Base-by-base conservation (phyloP, 345 rosid genomes). In the Populus euphratica region DNA sequence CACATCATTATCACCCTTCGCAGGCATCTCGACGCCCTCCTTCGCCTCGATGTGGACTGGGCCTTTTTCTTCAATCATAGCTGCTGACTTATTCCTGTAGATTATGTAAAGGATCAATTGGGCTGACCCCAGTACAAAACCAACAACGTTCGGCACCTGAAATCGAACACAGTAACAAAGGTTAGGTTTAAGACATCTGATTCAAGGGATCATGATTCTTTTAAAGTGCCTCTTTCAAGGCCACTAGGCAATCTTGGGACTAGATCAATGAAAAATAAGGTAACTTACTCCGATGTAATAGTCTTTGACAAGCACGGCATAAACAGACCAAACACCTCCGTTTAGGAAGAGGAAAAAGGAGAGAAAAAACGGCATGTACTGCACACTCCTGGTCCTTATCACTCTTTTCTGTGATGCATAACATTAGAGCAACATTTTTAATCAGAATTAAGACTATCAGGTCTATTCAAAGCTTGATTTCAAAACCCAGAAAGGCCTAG, bases 131-230 rank as follows among this genome's bases (percentile, higher is more conserved):
- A 90, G 23, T 38, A 83, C 68, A 70, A 89, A 87, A 5, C 92
- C 94, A 0, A 75, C 56, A 10, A 81, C 84, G 59, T 84, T 89
- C 62, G 94, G 94, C 31, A 89, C 88, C 92, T 88, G 81, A 21
- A 77, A 78, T 14, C 21, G 2, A n/a, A 36, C 47, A 41, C 43
- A 8, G 43, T 7, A 39, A 5, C 44, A 0, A 5, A 47, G 50
- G 50, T 33, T 33, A 33, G 35, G 25, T 4, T 44, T 47, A 47
- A 14, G 11, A 47, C 50, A 47, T 47, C 50, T 13, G 50, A 47
- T 44, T 41, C 41, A 38, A 38, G 7, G 41, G 41, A 7, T 38
- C 5, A 5, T 1, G 8, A 38, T 38, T 5, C 41, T 38, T 38
- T 38, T 27, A 1, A 27, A 27, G 29, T 27, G 29, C 29, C 29